Evolutionary conservation across 805 yeast species (phyloP).

Genomic region (Debaryomyces castellii): DNA sequence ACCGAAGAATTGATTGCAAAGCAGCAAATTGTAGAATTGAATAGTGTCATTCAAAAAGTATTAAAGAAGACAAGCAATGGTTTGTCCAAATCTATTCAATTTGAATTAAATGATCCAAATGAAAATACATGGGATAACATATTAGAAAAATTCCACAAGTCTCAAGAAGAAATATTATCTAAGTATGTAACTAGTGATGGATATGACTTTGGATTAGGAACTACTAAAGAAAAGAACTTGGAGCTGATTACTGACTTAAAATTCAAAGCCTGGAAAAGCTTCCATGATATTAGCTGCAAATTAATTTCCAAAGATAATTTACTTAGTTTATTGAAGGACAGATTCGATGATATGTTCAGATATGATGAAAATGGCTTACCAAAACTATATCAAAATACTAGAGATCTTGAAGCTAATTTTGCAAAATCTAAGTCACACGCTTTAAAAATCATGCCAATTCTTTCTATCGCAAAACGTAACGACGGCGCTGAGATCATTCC

Average conservation of each 20-base stretch:
- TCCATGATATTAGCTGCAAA: constrained; percentile 59
- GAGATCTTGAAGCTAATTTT: constrained; percentile 69
- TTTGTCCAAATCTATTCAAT: constrained; percentile 52
- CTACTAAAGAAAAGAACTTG: constrained; percentile 41
- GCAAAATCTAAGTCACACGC: constrained; percentile 60
- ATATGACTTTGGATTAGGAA: constrained; percentile 69
- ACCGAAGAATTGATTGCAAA: constrained; percentile 38
- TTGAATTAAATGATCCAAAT: constrained; percentile 49
- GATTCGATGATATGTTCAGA: constrained; percentile 79
- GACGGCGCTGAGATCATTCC: constrained; percentile 62
- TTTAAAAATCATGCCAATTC: constrained; percentile 55
- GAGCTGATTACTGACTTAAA: constrained; percentile 44
- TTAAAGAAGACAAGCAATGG: constrained; percentile 46
- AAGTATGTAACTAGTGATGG: constrained; percentile 16
- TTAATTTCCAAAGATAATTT: constrained; percentile 66
- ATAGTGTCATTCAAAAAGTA: constrained; percentile 31
- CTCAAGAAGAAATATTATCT: constrained; percentile 6
- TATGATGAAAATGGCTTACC: constrained; percentile 85
- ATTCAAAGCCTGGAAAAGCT: constrained; percentile 62
- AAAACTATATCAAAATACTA: constrained; percentile 69
- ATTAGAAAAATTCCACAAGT: constrained; percentile 38
- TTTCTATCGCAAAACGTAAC: constrained; percentile 52
- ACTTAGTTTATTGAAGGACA: constrained; percentile 64
- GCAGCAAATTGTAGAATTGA: constrained; percentile 36
- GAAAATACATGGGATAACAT: constrained; percentile 62